Evolutionary conservation across 345 rosid genomes (phyloP).

Genomic region (Eucalyptus albens): DNA sequence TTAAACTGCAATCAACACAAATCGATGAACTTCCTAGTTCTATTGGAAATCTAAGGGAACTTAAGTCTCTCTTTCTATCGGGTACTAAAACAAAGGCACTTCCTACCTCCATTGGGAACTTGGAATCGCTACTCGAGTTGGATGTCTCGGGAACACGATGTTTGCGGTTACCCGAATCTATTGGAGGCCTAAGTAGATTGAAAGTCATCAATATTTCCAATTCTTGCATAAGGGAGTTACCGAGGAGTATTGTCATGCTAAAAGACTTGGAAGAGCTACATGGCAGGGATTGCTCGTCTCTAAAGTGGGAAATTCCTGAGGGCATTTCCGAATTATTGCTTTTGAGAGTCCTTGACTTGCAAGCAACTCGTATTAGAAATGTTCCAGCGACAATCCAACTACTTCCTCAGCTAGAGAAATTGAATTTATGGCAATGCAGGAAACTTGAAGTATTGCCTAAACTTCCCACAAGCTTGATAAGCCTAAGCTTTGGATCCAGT

Average conservation of each 20-base stretch:
- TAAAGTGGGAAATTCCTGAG: neutral
- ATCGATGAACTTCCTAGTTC: neutral
- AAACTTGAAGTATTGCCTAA: neutral
- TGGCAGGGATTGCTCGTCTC: rapidly evolving
- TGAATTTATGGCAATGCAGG: neutral
- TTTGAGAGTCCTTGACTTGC: neutral
- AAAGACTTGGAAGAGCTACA: neutral
- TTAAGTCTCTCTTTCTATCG: neutral
- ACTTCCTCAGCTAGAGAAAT: neutral
- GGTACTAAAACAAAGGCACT: neutral
- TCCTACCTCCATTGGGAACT: neutral
- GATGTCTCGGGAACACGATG: neutral
- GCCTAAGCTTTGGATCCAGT: neutral
- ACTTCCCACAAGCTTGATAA: neutral
- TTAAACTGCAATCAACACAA: neutral
- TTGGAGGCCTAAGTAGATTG: neutral
- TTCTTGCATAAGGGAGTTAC: neutral
- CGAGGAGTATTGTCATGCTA: neutral
- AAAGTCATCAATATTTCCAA: neutral
- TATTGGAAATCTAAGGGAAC: neutral
- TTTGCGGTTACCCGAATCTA: neutral
- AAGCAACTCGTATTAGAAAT: neutral
- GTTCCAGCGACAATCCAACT: neutral
- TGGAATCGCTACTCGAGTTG: neutral
- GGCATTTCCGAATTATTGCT: neutral